phyloP scores from a whole-genome alignment of 2,329 filamentous ascomycete genomes.

The Talaromyces atroroseus region DNA sequence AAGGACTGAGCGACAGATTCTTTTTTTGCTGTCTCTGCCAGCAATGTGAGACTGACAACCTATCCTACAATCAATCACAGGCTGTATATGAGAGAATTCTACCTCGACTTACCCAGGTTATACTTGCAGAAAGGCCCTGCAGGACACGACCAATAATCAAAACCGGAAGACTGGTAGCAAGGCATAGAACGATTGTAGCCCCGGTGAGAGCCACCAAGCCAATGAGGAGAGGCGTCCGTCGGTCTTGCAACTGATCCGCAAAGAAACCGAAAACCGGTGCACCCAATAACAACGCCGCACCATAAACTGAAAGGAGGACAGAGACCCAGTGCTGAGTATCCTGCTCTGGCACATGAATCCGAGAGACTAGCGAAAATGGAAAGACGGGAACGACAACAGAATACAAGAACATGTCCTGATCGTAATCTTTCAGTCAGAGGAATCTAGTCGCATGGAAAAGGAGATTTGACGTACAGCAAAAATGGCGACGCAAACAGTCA shows the following conservation, averaged over 20 bases:
- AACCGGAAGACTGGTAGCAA: conserved; percentile 44
- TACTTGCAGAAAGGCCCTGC: conserved; percentile 53
- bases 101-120: conserved; percentile 46
- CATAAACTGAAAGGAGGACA: neutral
- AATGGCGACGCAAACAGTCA: too few relatives aligned
- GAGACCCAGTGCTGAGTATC: too few relatives aligned
- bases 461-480: too few relatives aligned
- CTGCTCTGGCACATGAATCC: too few relatives aligned
- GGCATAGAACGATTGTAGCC: conserved; percentile 51
- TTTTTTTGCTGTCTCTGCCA: neutral
- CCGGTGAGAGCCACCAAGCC: conserved; percentile 49
- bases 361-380: too few relatives aligned
- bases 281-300: neutral
- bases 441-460: too few relatives aligned
- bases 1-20: neutral
- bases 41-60: neutral
- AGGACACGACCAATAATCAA: conserved; percentile 50
- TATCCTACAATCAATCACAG: neutral
- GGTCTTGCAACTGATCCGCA: conserved; percentile 47
- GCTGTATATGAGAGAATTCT: neutral
- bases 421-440: too few relatives aligned
- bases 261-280: conserved; percentile 39
- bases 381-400: too few relatives aligned
- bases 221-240: conserved; percentile 53
- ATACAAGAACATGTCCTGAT: too few relatives aligned